A percentile compares a stretch with the other conserved stretches of the same genome.
Evolutionary conservation across 2,329 filamentous ascomycete genomes (phyloP).

Genomic region (Fusarium sp.): DNA sequence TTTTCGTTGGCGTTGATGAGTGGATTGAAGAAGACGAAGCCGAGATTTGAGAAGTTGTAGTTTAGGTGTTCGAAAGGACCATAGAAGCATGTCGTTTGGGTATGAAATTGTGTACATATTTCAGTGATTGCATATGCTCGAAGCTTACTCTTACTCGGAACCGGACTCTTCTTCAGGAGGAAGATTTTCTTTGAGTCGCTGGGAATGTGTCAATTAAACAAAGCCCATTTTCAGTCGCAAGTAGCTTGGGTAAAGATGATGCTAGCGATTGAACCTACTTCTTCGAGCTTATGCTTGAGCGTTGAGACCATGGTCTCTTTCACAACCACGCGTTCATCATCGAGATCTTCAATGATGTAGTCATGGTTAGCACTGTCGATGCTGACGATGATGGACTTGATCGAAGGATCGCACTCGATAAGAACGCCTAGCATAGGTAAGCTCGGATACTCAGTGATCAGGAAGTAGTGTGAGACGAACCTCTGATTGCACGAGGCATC

Average conservation of each 20-base stretch:
- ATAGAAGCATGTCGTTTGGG: neutral
- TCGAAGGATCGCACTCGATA: slow-evolving; percentile 85
- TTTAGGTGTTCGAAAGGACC: neutral
- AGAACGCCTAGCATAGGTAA: slow-evolving; percentile 66
- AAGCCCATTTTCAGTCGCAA: neutral
- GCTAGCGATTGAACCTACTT: slow-evolving; percentile 58
- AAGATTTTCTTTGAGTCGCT: slow-evolving; percentile 64
- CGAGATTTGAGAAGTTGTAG: slow-evolving; percentile 86
- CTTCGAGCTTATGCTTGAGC: slow-evolving; percentile 75
- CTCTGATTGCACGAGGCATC: slow-evolving; percentile 69
- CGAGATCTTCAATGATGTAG: slow-evolving; percentile 82
- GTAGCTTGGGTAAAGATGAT: neutral
- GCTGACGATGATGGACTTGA: slow-evolving; percentile 85
- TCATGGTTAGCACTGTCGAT: slow-evolving; percentile 77
- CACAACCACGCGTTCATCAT: slow-evolving; percentile 79
- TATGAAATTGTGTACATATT: neutral
- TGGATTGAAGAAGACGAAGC: slow-evolving; percentile 80
- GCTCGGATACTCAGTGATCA: neutral
- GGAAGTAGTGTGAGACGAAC: slow-evolving; percentile 46
- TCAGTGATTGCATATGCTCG: neutral
- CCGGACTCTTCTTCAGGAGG: slow-evolving; percentile 63
- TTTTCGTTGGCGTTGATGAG: slow-evolving; percentile 78
- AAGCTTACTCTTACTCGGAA: slow-evolving; percentile 58
- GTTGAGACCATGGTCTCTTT: slow-evolving; percentile 77
- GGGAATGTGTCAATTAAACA: slow-evolving; percentile 18